Percentiles rank a stretch among this genome's conserved stretches.
Evolutionary conservation across 2,329 filamentous ascomycete species (phyloP).

Genomic region (Colletotrichum siamense): DNA sequence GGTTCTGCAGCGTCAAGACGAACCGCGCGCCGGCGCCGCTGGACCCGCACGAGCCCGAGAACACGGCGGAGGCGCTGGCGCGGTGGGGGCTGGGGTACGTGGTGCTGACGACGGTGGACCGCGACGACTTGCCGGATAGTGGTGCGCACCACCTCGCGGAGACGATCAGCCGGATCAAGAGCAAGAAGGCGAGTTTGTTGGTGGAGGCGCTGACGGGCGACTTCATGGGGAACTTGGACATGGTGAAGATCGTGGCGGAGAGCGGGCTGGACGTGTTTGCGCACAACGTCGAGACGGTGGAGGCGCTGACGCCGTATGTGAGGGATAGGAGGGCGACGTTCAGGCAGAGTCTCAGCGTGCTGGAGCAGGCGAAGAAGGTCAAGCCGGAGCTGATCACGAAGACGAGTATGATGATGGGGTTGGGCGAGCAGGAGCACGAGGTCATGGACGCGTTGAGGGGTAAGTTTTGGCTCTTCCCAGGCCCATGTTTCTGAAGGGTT

Average conservation of each 20-base stretch:
- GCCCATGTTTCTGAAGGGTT: neutral
- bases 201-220: constrained; percentile 90
- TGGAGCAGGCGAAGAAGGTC: constrained; percentile 81
- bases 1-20: constrained; percentile 98
- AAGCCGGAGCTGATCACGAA: constrained; percentile 88
- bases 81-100: constrained; percentile 97
- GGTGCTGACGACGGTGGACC: constrained; percentile 90
- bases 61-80: constrained; percentile 91
- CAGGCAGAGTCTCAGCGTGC: constrained; percentile 79
- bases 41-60: constrained; percentile 95
- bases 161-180: constrained; percentile 93
- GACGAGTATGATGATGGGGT: constrained; percentile 94
- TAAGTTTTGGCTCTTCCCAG: constrained; percentile 37
- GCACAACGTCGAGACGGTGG: constrained; percentile 96
- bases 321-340: constrained; percentile 91
- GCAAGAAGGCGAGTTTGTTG: constrained; percentile 76
- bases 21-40: constrained; percentile 76
- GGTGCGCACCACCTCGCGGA: constrained; percentile 91
- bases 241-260: constrained; percentile 82
- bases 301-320: constrained; percentile 87
- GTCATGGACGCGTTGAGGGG: constrained; percentile 78
- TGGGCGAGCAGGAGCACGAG: constrained; percentile 91
- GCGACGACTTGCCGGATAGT: constrained; percentile 89
- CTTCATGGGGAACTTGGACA: constrained; percentile 82
- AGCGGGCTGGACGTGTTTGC: constrained; percentile 96